Percentiles rank a stretch among this genome's conserved stretches.
Conservation (phyloP, 352 stramenopile species). For the Globisporangium cederbergense region DNA sequence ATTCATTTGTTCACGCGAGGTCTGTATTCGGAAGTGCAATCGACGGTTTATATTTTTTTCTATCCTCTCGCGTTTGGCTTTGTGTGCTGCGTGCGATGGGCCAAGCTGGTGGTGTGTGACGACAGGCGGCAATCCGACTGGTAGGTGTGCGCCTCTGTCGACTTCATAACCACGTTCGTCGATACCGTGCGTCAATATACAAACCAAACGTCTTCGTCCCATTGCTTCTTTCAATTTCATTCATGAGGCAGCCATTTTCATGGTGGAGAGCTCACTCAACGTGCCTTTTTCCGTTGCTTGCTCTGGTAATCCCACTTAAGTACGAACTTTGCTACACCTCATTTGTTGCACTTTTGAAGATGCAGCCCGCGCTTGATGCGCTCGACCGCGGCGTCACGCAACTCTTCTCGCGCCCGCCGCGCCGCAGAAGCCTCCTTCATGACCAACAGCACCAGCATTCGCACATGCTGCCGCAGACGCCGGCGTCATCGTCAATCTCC, state of each 20-base stretch:
- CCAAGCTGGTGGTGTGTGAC: background rate
- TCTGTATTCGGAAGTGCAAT: constrained; percentile 13
- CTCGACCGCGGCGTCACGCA: constrained; percentile 31
- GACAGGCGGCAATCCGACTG: background rate
- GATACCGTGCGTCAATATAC: background rate
- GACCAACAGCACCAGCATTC: background rate
- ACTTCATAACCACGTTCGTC: background rate
- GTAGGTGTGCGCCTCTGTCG: background rate
- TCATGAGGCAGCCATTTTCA: background rate
- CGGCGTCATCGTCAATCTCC: background rate
- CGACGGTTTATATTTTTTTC: constrained; percentile 16
- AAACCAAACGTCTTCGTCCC: background rate
- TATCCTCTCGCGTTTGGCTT: background rate
- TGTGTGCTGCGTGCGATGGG: background rate
- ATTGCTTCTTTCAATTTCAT: background rate
- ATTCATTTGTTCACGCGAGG: constrained; percentile 14
- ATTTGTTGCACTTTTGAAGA: constrained; percentile 6
- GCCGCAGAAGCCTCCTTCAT: background rate
- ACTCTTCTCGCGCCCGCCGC: constrained; percentile 32
- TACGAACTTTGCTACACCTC: background rate
- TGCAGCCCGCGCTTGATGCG: constrained; percentile 27
- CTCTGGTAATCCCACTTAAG: background rate
- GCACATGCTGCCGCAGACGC: background rate
- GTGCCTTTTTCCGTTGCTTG: background rate
- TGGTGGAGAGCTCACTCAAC: too few relatives aligned